Evolutionary conservation across 257 asterid genomes (phyloP).

Genomic region (Nicotiana otophora): DNA sequence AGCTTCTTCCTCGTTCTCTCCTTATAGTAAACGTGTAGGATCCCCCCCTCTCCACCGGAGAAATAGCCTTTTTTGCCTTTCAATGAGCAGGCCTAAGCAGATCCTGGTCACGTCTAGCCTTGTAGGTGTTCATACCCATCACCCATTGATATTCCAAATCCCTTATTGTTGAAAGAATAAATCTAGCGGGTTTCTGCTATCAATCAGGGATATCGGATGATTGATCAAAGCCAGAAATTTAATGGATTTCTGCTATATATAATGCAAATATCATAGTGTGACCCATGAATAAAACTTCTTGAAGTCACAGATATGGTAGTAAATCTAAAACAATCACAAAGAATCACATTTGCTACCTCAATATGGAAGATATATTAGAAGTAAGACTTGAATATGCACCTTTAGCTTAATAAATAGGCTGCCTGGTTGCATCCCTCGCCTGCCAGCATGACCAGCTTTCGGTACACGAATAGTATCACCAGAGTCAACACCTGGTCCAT

Average conservation of each 20-base stretch:
- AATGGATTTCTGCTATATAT: background rate
- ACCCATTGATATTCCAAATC: background rate
- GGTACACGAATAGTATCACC: slow-evolving; percentile 81
- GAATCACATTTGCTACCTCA: background rate
- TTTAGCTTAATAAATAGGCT: slow-evolving; percentile 62
- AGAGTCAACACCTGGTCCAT: slow-evolving; percentile 69
- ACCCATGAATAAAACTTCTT: background rate
- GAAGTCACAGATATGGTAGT: background rate
- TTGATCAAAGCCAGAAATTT: background rate
- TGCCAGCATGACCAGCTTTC: slow-evolving; percentile 76
- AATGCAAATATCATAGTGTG: background rate
- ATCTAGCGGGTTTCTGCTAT: background rate
- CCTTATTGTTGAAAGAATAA: background rate
- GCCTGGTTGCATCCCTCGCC: slow-evolving; percentile 62
- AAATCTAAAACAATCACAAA: too few relatives aligned
- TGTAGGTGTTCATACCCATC: background rate
- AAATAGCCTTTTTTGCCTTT: background rate
- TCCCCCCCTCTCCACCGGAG: too few relatives aligned
- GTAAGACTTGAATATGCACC: slow-evolving; percentile 31
- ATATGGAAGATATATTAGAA: background rate
- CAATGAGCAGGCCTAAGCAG: background rate
- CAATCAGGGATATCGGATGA: background rate
- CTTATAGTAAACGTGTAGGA: too few relatives aligned
- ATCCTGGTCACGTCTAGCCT: background rate
- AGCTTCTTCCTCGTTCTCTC: too few relatives aligned